Conservation (phyloP, 495 filamentous ascomycete genomes). For the Bryoglossum gracile region DNA sequence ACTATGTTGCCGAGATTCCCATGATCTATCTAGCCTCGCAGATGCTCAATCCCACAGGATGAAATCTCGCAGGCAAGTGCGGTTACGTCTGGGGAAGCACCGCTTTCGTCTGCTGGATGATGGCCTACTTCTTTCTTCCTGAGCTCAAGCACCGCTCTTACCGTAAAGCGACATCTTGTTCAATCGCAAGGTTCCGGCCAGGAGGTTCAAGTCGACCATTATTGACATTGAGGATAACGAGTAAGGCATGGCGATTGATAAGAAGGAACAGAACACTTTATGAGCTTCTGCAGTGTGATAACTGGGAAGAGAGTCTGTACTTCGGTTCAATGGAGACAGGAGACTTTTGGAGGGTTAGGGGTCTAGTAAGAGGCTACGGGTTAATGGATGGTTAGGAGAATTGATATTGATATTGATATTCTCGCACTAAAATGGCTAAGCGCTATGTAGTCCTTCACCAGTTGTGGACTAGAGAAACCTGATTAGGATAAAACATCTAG, state of each 20-base stretch:
- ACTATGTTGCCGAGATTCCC: constrained; percentile 41
- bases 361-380: background rate
- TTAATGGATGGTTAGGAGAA: background rate
- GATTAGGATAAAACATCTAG: no score
- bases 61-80: constrained; percentile 43
- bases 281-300: background rate
- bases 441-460: no score
- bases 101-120: constrained; percentile 34
- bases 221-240: constrained; percentile 35
- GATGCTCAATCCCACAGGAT: constrained; percentile 38
- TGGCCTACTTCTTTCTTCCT: constrained; percentile 52
- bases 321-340: background rate
- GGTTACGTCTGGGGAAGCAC: constrained; percentile 50
- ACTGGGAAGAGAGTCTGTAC: background rate
- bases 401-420: no score
- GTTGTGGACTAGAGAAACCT: no score
- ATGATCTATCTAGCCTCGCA: constrained; percentile 42
- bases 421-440: no score
- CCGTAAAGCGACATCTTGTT: constrained; percentile 64
- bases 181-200: constrained; percentile 51
- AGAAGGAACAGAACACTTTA: background rate
- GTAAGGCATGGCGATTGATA: constrained; percentile 24
- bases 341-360: background rate
- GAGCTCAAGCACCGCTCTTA: constrained; percentile 65
- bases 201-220: constrained; percentile 48